These are phyloP conservation scores for Ophiosphaerella korrae DNA, from an alignment of 2,329 filamentous ascomycete genomes.

Conservation along the genomic window DNA sequence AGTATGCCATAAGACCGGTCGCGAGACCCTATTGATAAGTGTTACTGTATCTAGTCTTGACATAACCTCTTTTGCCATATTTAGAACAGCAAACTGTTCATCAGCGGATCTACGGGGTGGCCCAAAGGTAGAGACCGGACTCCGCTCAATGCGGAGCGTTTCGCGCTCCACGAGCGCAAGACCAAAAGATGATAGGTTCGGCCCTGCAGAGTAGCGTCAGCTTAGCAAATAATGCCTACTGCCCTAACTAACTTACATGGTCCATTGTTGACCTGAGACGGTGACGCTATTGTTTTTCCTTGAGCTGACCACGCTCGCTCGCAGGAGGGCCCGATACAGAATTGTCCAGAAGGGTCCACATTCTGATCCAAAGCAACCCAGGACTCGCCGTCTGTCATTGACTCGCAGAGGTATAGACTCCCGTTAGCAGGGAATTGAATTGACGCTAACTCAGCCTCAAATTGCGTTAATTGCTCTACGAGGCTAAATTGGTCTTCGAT, in stretches of 20 bases:
- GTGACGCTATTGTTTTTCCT: background rate
- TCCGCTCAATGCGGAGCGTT: slow-evolving; percentile 8
- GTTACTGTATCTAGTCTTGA: slow-evolving; percentile 10
- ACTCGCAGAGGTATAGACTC: slow-evolving; percentile 38
- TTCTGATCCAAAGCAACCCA: slow-evolving; percentile 9
- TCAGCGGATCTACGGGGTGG: slow-evolving; percentile 17
- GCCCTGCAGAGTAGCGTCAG: slow-evolving; percentile 21
- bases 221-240: background rate
- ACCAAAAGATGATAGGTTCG: slow-evolving; percentile 20
- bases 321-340: slow-evolving; percentile 26
- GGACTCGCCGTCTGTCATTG: slow-evolving; percentile 7
- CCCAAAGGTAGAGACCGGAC: background rate
- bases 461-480: slow-evolving; percentile 29
- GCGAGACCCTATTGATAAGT: slow-evolving; percentile 8
- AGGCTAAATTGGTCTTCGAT: slow-evolving; percentile 27
- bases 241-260: slow-evolving; percentile 14
- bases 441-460: slow-evolving; percentile 30
- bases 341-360: slow-evolving; percentile 14
- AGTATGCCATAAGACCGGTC: slow-evolving; percentile 30
- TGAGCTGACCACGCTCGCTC: slow-evolving; percentile 16
- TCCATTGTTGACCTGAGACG: slow-evolving; percentile 11
- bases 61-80: slow-evolving; percentile 19
- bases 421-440: slow-evolving; percentile 34
- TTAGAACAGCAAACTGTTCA: slow-evolving; percentile 16
- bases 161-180: slow-evolving; percentile 25